Evolutionary conservation across 2,329 filamentous ascomycete species (phyloP).

Genomic region (Calonectria montana): DNA sequence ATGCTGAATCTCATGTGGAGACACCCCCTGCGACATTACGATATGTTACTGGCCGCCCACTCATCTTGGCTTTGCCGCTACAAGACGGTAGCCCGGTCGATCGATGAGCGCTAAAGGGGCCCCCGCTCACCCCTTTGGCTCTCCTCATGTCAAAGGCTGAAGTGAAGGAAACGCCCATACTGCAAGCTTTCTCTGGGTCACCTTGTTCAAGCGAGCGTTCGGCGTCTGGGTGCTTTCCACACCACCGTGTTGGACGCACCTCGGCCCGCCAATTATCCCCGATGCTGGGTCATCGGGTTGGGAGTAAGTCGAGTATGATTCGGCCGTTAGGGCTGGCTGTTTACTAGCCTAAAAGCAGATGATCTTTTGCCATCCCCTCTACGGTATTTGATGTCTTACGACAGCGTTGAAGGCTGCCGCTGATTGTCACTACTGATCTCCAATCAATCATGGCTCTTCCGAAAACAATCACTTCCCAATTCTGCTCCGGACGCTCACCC

Average conservation of each 20-base stretch:
- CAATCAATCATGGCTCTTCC: neutral
- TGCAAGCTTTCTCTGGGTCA: neutral
- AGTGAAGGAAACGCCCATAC: neutral
- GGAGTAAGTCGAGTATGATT: neutral
- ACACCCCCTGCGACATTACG: constrained; percentile 8
- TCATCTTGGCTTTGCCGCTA: constrained; percentile 42
- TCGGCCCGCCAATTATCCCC: constrained; percentile 29
- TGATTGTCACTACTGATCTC: neutral
- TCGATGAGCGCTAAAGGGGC: constrained; percentile 32
- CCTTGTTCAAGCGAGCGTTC: constrained; percentile 5
- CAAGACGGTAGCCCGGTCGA: constrained; percentile 38
- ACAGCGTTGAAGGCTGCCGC: neutral
- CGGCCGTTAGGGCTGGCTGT: neutral
- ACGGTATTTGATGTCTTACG: neutral
- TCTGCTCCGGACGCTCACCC: neutral
- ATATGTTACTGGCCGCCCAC: constrained; percentile 23
- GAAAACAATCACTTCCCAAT: neutral
- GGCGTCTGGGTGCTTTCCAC: constrained; percentile 6
- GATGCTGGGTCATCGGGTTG: constrained; percentile 9
- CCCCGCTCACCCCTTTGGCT: constrained; percentile 22
- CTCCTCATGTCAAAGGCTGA: constrained; percentile 9
- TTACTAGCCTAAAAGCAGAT: neutral
- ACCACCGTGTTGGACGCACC: constrained; percentile 17
- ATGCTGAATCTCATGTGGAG: constrained; percentile 19
- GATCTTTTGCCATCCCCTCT: neutral